Percentiles rank a stretch among this genome's conserved stretches.
These are phyloP conservation scores for Lagenidium giganteum DNA, from an alignment of 352 stramenopile genomes.

Conservation along the genomic window DNA sequence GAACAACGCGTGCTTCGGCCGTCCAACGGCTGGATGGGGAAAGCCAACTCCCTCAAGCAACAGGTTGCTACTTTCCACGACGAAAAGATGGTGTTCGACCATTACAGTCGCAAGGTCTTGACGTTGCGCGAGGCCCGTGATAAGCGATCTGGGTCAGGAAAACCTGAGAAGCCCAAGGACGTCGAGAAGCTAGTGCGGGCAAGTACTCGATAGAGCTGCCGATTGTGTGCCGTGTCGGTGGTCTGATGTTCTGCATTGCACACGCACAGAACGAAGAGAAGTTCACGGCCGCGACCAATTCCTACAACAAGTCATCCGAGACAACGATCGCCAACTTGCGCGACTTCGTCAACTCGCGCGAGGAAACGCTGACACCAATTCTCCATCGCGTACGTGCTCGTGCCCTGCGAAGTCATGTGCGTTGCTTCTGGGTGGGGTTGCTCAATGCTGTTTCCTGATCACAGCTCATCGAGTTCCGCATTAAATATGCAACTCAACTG, in stretches of 20 bases:
- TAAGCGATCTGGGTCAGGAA: conserved; percentile 42
- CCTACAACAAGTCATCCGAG: conserved; percentile 67
- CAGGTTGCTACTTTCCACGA: conserved; percentile 48
- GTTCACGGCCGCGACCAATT: conserved; percentile 47
- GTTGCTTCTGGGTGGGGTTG: background rate
- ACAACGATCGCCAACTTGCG: conserved; percentile 48
- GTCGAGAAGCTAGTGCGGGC: conserved; percentile 72
- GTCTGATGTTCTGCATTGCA: background rate
- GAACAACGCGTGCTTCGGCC: conserved; percentile 63
- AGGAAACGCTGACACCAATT: conserved; percentile 55
- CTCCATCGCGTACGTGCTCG: conserved; percentile 36
- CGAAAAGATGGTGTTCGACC: conserved; percentile 68
- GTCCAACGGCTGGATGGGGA: conserved; percentile 45
- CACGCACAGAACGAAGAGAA: conserved; percentile 68
- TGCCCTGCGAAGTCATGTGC: background rate
- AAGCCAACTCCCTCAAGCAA: conserved; percentile 33
- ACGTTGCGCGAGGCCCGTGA: conserved; percentile 55
- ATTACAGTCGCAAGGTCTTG: conserved; percentile 77
- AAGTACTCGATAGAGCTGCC: conserved; percentile 1
- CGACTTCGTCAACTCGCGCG: conserved; percentile 52
- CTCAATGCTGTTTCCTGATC: background rate
- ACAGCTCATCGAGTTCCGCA: conserved; percentile 54
- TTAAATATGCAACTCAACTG: conserved; percentile 50
- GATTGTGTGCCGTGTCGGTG: background rate
- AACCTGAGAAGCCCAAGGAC: conserved; percentile 66